These are phyloP conservation scores for Cryptococcus sp. DNA, from an alignment of 1,284 basidiomycete species.

Conservation along the genomic window DNA sequence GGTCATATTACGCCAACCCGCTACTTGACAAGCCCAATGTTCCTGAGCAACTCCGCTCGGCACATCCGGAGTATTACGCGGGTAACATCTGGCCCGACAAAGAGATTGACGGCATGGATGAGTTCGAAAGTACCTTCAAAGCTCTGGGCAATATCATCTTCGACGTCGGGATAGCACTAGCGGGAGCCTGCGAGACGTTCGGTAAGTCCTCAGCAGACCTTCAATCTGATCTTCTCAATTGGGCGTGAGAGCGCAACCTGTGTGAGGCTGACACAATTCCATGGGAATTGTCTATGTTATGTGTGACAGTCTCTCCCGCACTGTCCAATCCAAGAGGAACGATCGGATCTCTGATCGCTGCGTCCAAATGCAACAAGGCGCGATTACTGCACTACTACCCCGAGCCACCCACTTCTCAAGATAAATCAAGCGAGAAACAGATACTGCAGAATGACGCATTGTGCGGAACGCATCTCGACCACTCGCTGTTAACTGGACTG, in stretches of 20 bases:
- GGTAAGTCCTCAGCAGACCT: conserved; percentile 64
- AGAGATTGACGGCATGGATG: conserved; percentile 62
- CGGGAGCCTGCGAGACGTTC: conserved; percentile 81
- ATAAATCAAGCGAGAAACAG: conserved; percentile 26
- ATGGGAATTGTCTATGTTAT: too few relatives aligned
- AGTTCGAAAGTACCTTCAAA: conserved; percentile 84
- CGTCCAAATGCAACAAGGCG: conserved; percentile 58
- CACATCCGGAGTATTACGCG: conserved; percentile 65
- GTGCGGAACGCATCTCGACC: conserved; percentile 64
- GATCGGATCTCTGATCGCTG: conserved; percentile 39
- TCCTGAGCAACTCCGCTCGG: conserved; percentile 57
- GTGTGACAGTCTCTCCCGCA: conserved; percentile 11
- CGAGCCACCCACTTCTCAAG: conserved; percentile 55
- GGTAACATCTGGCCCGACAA: conserved; percentile 63
- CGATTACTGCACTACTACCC: conserved; percentile 91
- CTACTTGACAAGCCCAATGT: conserved; percentile 67
- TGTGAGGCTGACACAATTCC: neutral
- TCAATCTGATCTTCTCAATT: conserved; percentile 60
- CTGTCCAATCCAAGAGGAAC: conserved; percentile 7
- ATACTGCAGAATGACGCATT: conserved; percentile 68
- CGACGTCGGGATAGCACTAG: conserved; percentile 74
- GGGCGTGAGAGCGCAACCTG: conserved; percentile 54
- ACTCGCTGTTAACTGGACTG: conserved; percentile 83
- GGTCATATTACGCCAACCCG: conserved; percentile 90
- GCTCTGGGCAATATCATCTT: conserved; percentile 65